Evolutionary conservation across 805 yeast species (phyloP).

Genomic region (Clavispora fructus): DNA sequence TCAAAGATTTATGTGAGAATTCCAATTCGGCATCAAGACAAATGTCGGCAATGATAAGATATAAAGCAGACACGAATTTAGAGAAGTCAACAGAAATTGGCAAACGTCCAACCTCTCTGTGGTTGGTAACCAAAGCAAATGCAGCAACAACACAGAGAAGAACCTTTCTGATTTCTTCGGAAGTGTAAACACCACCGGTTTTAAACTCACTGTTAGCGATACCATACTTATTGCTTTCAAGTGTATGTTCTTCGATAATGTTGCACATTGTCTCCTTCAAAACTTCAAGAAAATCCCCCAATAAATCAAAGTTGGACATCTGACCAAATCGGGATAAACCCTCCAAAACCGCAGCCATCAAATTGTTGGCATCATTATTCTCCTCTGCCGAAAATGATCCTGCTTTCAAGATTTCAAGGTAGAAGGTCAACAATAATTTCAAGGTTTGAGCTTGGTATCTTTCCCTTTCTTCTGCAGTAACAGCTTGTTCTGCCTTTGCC

Average conservation of each 20-base stretch:
- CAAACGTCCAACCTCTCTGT: conserved; percentile 52
- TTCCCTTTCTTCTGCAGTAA: conserved; percentile 84
- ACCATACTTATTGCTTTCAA: conserved; percentile 23
- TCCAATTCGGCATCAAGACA: conserved; percentile 81
- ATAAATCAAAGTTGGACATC: conserved; percentile 84
- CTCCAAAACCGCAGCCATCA: conserved; percentile 85
- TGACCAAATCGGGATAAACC: conserved; percentile 89
- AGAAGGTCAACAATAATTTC: conserved; percentile 64
- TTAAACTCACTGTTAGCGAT: conserved; percentile 18
- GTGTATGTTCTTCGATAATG: conserved; percentile 39
- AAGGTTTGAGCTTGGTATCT: conserved; percentile 78
- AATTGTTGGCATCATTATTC: conserved; percentile 43
- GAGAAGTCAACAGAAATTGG: conserved; percentile 68
- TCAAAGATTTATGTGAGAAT: conserved; percentile 72
- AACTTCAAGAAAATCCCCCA: conserved; percentile 90
- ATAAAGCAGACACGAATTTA: conserved; percentile 71
- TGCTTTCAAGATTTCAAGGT: conserved; percentile 67
- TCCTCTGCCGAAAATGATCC: conserved; percentile 21
- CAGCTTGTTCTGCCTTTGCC: conserved; percentile 79
- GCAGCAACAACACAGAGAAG: conserved; percentile 85
- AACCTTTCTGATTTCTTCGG: conserved; percentile 59
- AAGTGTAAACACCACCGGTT: conserved; percentile 26
- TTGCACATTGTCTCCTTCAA: conserved; percentile 72
- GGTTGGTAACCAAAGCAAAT: conserved; percentile 76
- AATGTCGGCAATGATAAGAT: conserved; percentile 60